These are phyloP conservation scores for Pseudocercospora cruenta DNA, from an alignment of 2,329 filamentous ascomycete genomes.

Conservation along the genomic window DNA sequence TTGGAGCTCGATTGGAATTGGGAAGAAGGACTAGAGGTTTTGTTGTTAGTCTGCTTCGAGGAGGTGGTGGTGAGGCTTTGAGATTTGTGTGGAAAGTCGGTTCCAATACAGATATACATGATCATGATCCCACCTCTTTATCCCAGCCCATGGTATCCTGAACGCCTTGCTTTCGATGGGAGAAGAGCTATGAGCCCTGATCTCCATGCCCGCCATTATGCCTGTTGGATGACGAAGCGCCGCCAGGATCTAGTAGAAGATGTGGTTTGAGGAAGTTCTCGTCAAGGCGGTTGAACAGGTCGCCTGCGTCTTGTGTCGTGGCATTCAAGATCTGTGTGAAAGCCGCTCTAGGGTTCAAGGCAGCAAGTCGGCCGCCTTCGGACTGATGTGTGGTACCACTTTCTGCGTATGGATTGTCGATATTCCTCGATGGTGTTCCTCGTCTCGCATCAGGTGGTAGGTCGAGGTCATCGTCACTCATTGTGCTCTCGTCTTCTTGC, in stretches of 20 bases:
- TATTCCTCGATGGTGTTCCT: conserved; percentile 40
- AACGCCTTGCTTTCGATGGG: conserved; percentile 7
- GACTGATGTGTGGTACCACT: conserved; percentile 25
- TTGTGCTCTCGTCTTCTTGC: conserved; percentile 47
- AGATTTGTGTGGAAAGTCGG: background rate
- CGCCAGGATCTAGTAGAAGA: conserved; percentile 73
- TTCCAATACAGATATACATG: background rate
- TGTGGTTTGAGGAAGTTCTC: conserved; percentile 96
- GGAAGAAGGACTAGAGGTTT: background rate
- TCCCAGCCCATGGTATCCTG: background rate
- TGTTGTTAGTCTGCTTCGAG: no score
- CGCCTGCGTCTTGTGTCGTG: conserved; percentile 81
- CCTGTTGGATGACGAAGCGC: conserved; percentile 20
- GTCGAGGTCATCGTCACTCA: conserved; percentile 61
- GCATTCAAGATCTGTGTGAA: conserved; percentile 78
- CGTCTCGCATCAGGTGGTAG: conserved; percentile 60
- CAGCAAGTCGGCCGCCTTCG: conserved; percentile 29
- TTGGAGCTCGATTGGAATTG: conserved; percentile 18
- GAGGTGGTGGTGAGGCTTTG: no score
- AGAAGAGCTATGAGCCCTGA: conserved; percentile 4
- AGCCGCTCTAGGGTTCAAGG: conserved; percentile 69
- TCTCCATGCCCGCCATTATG: conserved; percentile 14
- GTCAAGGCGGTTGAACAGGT: conserved; percentile 88
- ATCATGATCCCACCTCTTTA: conserved; percentile 2
- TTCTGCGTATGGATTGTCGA: conserved; percentile 41